Conservation (phyloP, 2,329 filamentous ascomycete species). For the Neoarthrinium moseri region DNA sequence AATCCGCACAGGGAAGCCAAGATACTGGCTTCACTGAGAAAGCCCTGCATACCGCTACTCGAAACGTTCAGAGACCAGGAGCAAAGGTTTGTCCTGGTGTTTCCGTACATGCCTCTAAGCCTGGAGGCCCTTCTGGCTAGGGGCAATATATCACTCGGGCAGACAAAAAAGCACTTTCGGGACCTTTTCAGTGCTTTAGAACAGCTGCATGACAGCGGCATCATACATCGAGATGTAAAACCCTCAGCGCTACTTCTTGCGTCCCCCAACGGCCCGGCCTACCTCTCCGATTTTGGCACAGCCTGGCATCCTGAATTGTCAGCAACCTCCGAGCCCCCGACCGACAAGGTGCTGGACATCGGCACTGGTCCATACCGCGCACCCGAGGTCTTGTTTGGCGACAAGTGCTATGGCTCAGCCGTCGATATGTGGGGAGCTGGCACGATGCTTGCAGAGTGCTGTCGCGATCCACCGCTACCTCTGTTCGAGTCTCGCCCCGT, state of each 20-base stretch:
- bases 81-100: conserved; percentile 74
- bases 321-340: conserved; percentile 58
- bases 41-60: conserved; percentile 63
- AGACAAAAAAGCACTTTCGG: conserved; percentile 47
- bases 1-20: conserved; percentile 77
- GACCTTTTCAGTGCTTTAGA: conserved; percentile 71
- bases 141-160: conserved; percentile 31
- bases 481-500: conserved; percentile 77
- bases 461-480: conserved; percentile 50
- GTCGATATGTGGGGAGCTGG: conserved; percentile 92
- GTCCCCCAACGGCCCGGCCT: conserved; percentile 67
- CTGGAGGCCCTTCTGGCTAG: conserved; percentile 65
- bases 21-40: conserved; percentile 62
- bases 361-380: conserved; percentile 90
- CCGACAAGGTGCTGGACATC: conserved; percentile 83
- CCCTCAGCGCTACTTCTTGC: conserved; percentile 82
- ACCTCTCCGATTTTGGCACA: conserved; percentile 89
- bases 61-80: conserved; percentile 72
- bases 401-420: conserved; percentile 66
- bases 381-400: conserved; percentile 86
- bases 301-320: conserved; percentile 71
- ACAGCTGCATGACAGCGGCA: conserved; percentile 69
- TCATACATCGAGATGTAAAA: conserved; percentile 93
- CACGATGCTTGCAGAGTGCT: conserved; percentile 77
- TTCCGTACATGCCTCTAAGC: conserved; percentile 78